phyloP scores from a whole-genome alignment of 164 flowering plant genomes.

The Sextonia rubra region DNA sequence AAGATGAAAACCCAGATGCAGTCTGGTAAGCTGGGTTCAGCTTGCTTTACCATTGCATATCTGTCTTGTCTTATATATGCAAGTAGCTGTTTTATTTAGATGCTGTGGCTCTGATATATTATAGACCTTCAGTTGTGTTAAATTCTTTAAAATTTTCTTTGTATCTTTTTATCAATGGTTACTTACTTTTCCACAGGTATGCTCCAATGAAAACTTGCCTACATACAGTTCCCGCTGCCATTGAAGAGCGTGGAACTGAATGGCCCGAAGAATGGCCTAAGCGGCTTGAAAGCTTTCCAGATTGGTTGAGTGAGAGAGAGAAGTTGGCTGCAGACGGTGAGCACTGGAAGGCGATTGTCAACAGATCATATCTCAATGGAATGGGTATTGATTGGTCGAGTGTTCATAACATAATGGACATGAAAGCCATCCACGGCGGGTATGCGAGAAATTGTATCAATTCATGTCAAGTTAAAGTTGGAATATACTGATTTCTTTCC shows the following conservation, averaged over 20 bases:
- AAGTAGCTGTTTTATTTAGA: background rate
- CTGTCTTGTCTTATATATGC: background rate
- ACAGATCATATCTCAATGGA: slow-evolving; percentile 78
- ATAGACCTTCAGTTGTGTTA: background rate
- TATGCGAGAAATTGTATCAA: slow-evolving; percentile 23
- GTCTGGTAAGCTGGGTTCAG: slow-evolving; percentile 61
- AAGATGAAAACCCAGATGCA: slow-evolving; percentile 88
- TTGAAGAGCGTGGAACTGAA: slow-evolving; percentile 84
- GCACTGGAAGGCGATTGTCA: slow-evolving; percentile 78
- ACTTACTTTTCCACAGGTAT: slow-evolving; percentile 47
- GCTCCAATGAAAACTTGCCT: slow-evolving; percentile 66
- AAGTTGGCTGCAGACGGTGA: slow-evolving; percentile 55
- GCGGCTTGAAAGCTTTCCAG: slow-evolving; percentile 78
- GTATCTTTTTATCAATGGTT: background rate
- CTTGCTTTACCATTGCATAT: background rate
- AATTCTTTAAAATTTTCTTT: background rate
- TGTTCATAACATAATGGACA: slow-evolving; percentile 79
- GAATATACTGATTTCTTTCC: background rate
- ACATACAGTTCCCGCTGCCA: slow-evolving; percentile 69
- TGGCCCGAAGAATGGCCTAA: slow-evolving; percentile 99
- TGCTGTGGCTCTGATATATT: background rate
- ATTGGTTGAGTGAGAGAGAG: slow-evolving; percentile 67
- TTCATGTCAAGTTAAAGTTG: background rate
- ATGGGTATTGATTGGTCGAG: slow-evolving; percentile 87
- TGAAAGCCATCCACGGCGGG: slow-evolving; percentile 95